phyloP scores from a whole-genome alignment of 225 moss, liverwort and hornwort genomes.

The Sphagnum tenellum region DNA sequence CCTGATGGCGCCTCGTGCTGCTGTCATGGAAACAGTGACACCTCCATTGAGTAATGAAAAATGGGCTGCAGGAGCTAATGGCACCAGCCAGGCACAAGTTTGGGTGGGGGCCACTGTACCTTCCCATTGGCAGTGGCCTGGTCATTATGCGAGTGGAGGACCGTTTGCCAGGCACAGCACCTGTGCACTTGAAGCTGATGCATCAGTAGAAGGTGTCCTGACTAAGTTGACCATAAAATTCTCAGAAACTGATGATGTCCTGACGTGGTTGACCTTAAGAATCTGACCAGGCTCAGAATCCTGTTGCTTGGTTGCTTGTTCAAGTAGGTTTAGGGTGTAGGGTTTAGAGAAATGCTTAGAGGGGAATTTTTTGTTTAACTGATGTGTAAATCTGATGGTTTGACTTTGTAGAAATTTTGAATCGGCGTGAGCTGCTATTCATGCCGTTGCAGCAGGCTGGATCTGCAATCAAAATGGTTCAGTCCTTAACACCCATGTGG shows the following conservation, averaged over 20 bases:
- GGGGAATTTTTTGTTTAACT: not conserved
- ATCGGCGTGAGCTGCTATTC: slow-evolving; percentile 73
- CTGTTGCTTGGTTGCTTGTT: too few species aligned
- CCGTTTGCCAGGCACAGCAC: slow-evolving; percentile 74
- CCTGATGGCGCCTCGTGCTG: too few species aligned
- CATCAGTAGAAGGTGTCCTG: slow-evolving; percentile 68
- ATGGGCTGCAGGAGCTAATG: slow-evolving; percentile 18
- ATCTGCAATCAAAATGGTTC: slow-evolving; percentile 79
- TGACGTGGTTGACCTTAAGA: too few species aligned
- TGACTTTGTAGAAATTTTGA: slow-evolving; percentile 63
- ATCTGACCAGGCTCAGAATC: too few species aligned
- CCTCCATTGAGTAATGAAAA: slow-evolving; percentile 19
- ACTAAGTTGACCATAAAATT: too few species aligned
- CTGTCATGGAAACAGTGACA: slow-evolving; percentile 20
- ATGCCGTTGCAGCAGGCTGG: slow-evolving; percentile 75
- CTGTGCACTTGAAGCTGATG: slow-evolving; percentile 91
- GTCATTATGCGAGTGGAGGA: slow-evolving; percentile 34
- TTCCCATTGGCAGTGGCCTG: slow-evolving; percentile 78
- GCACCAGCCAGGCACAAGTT: slow-evolving; percentile 31
- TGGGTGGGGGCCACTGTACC: slow-evolving; percentile 71
- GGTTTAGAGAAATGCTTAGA: too few species aligned
- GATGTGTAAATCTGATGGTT: not conserved
- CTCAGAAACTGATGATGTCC: too few species aligned
- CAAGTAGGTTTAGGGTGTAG: too few species aligned
- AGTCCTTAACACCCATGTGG: slow-evolving; percentile 92